Percentiles rank a stretch among this genome's conserved stretches.
phyloP scores from a whole-genome alignment of 208 protist genomes.

The Trypanosoma grayi region DNA sequence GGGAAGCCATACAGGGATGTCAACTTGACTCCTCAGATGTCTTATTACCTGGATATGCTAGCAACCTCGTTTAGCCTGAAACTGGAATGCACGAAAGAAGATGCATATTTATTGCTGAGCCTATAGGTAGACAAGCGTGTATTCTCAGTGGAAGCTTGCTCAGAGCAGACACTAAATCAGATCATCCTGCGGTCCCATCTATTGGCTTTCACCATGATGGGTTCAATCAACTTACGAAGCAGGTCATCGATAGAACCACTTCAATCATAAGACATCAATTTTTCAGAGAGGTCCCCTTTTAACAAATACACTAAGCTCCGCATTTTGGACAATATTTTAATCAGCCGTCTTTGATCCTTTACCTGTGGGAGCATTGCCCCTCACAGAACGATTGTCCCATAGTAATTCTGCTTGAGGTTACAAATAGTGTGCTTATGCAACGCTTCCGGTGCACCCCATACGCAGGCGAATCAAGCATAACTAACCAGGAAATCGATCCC shows the following conservation, averaged over 20 bases:
- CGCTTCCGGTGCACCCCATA: slow-evolving; percentile 6
- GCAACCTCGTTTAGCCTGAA: slow-evolving; percentile 31
- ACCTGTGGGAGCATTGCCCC: slow-evolving; percentile 33
- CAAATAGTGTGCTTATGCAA: slow-evolving; percentile 35
- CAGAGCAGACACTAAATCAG: slow-evolving; percentile 31
- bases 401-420: slow-evolving; percentile 32
- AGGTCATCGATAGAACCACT: slow-evolving; percentile 22
- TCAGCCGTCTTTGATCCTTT: slow-evolving; percentile 24
- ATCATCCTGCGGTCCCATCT: slow-evolving; percentile 31
- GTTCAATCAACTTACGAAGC: slow-evolving; percentile 27
- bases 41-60: slow-evolving; percentile 12
- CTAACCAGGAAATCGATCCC: slow-evolving; percentile 42
- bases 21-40: slow-evolving; percentile 30
- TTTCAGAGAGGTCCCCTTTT: slow-evolving; percentile 11
- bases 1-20: slow-evolving; percentile 35
- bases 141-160: slow-evolving; percentile 44
- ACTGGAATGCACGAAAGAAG: slow-evolving; percentile 43
- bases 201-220: slow-evolving; percentile 14
- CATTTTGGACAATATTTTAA: slow-evolving; percentile 31
- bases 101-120: slow-evolving; percentile 18
- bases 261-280: slow-evolving; percentile 19
- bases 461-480: slow-evolving; percentile 44
- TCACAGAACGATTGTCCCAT: slow-evolving; percentile 21
- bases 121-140: slow-evolving; percentile 22
- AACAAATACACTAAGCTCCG: slow-evolving; percentile 25